Evolutionary conservation across 176 grass and related monocot genomes (phyloP), one percentile per base, ranked within the genome.

Genomic region (Dendrocalamus sinicus): DNA sequence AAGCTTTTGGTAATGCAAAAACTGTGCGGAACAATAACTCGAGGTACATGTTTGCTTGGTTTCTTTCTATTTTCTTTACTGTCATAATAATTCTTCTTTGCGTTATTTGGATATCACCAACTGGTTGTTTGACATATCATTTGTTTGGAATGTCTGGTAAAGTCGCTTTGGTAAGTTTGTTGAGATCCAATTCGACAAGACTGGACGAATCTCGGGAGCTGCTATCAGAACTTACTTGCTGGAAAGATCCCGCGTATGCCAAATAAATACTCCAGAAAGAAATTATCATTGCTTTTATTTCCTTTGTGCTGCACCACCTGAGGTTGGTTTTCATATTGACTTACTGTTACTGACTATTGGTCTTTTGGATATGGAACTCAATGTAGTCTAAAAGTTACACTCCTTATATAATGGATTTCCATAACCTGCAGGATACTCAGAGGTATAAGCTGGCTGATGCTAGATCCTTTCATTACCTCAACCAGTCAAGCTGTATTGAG

Each of bases 1-100:
- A 99, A 96, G 97, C 97, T 86, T 99, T 99, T 94, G 97, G 97
- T 26, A 99, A 99, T 62, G 97, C 97, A 64, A 99, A 99, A 92
- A 99, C 94, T 70, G 92, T 99, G 71, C 72, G 94, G 35, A 99
- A 99, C 76, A 99, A 99, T 86, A 99, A 99, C 76, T 99, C 97
- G 9, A 99, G 97, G 97, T 96, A 85, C 81, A 43, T 32, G 17
- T 66, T 91, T 89, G 47, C 78, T 79, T 63, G 20, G 24, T 67
- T 41, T 16, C 26, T 63, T 55, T 77, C 44, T 28, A 39, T 94
- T 55, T 77, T 91, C 41, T 64, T 83, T 54, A 48, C 45, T 73
- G 30, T 71, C 12, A 8, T 88, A 28, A 57, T 73, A 60, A 60
- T 73, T 45, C 22, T 52, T 90, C 54, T 63, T 44, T 52, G 82